Conservation (phyloP, 2,329 filamentous ascomycete species). For the Fusarium sp. region DNA sequence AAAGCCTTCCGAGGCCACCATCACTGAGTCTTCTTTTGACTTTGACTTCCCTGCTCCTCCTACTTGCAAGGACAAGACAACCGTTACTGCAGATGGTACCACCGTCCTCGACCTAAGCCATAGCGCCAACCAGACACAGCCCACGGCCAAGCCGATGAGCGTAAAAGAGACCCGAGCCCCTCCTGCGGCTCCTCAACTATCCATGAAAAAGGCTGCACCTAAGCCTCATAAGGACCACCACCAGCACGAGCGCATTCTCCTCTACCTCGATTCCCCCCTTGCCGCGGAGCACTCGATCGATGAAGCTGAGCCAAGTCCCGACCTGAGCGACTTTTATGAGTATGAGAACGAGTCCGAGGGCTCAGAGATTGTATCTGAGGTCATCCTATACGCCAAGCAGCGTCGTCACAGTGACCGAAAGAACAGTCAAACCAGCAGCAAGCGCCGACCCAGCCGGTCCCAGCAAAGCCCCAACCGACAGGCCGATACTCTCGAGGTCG, state of each 20-base stretch:
- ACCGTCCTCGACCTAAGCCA: slow-evolving; percentile 40
- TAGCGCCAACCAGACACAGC: slow-evolving; percentile 9
- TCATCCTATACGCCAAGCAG: slow-evolving; percentile 27
- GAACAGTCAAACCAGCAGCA: slow-evolving; percentile 17
- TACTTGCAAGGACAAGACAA: slow-evolving; percentile 42
- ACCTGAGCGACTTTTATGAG: slow-evolving; percentile 55
- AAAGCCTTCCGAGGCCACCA: slow-evolving; percentile 47
- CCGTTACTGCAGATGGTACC: slow-evolving; percentile 39
- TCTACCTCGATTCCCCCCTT: slow-evolving; percentile 47
- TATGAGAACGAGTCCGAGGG: slow-evolving; percentile 46
- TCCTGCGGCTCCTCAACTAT: slow-evolving; percentile 2
- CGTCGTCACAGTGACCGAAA: slow-evolving; percentile 20
- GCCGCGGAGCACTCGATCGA: slow-evolving; percentile 37
- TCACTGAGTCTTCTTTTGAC: slow-evolving; percentile 47
- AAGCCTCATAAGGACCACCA: slow-evolving; percentile 24
- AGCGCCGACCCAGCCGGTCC: slow-evolving; percentile 25
- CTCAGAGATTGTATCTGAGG: slow-evolving; percentile 32
- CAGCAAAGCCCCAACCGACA: slow-evolving; percentile 8
- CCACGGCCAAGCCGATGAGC: neutral
- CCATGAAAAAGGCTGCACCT: slow-evolving; percentile 24
- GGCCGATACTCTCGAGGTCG: slow-evolving; percentile 32
- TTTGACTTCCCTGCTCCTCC: slow-evolving; percentile 53
- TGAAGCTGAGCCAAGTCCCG: slow-evolving; percentile 50
- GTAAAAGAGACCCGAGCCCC: neutral
- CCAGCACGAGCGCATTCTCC: slow-evolving; percentile 42